Percentiles rank a stretch among this genome's conserved stretches.
Conservation (phyloP, 306 rosid genomes). For the Prunus padus region DNA sequence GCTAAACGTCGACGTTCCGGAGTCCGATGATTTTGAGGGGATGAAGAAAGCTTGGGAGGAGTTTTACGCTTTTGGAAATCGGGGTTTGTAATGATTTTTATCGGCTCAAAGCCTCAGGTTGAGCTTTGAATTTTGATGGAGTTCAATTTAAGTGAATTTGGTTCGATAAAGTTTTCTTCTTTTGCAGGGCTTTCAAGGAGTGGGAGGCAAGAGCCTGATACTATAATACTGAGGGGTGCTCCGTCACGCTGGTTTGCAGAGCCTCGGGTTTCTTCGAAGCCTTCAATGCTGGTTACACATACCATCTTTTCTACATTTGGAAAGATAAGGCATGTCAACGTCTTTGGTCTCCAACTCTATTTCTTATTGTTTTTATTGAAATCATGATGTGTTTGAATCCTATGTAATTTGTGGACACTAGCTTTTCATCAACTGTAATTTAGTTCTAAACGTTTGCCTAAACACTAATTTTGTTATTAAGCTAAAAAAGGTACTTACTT, state of each 20-base stretch:
- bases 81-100: slow-evolving; percentile 34
- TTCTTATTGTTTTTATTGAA: background rate
- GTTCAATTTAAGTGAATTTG: slow-evolving; percentile 14
- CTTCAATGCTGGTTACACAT: slow-evolving; percentile 90
- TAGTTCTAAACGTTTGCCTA: background rate
- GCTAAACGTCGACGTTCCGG: slow-evolving; percentile 50
- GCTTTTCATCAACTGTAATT: background rate
- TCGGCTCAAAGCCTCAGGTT: background rate
- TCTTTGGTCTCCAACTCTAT: background rate
- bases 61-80: slow-evolving; percentile 55
- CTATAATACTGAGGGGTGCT: slow-evolving; percentile 57
- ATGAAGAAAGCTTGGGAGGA: slow-evolving; percentile 75
- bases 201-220: slow-evolving; percentile 64
- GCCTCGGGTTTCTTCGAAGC: slow-evolving; percentile 90
- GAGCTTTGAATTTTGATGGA: background rate
- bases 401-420: background rate
- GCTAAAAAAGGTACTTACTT: background rate
- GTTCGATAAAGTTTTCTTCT: background rate
- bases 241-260: slow-evolving; percentile 97
- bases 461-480: background rate
- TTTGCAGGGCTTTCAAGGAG: slow-evolving; percentile 49
- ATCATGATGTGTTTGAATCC: background rate
- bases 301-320: slow-evolving; percentile 91
- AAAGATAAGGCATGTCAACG: slow-evolving; percentile 60
- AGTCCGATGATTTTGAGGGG: slow-evolving; percentile 52